Evolutionary conservation across 345 rosid species (phyloP).

Genomic region (Mallotus nudiflorus): DNA sequence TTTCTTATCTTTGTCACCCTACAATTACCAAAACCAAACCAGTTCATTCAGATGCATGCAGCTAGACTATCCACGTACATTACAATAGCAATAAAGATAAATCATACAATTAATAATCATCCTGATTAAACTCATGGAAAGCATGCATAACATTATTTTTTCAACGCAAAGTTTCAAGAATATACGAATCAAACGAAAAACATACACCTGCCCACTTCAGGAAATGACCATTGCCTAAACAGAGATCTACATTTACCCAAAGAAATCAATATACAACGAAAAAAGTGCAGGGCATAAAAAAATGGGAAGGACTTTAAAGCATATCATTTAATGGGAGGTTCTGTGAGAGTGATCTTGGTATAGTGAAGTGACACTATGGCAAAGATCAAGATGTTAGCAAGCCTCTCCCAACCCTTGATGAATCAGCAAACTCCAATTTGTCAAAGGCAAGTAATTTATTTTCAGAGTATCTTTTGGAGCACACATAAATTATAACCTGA

Average conservation of each 20-base stretch:
- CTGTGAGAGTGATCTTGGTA: background rate
- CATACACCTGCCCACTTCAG: background rate
- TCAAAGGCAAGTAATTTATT: background rate
- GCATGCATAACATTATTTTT: too few relatives aligned
- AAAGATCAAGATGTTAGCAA: background rate
- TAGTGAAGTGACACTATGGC: background rate
- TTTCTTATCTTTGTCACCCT: constrained; percentile 74
- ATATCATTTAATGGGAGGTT: constrained; percentile 5
- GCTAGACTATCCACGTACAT: background rate
- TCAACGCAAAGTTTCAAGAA: background rate
- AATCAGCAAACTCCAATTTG: background rate
- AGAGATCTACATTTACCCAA: background rate
- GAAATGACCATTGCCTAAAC: background rate
- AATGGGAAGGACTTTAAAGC: background rate
- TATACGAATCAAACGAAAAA: background rate
- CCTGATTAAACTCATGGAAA: background rate
- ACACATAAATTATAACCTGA: background rate
- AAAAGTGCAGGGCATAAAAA: background rate
- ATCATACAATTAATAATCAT: background rate
- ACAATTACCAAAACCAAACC: constrained; percentile 18
- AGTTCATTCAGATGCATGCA: background rate
- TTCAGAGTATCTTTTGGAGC: background rate
- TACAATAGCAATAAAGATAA: constrained; percentile 1
- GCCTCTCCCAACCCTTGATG: background rate
- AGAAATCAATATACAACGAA: background rate